Base-by-base conservation (phyloP, 495 filamentous ascomycete genomes). In the Cryomyces antarcticus region DNA sequence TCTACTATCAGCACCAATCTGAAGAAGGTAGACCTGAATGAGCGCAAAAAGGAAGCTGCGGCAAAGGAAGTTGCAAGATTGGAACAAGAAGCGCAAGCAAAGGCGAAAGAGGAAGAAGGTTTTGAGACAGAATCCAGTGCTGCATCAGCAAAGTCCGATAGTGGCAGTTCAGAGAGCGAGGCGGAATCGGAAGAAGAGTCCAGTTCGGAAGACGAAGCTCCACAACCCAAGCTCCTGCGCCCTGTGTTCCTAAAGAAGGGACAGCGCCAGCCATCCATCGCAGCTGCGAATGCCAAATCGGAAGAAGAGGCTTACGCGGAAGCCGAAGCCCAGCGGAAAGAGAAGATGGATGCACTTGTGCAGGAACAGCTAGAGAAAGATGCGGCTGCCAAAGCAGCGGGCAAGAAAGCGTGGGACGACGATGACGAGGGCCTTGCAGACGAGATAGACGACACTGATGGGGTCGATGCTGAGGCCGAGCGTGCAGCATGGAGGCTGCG, bases 191-290 rank as follows among this genome's bases (percentile, higher is more conserved):
- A 55, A 39, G 86, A 93, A 52, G 75, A 79, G 9, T 77, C 79
- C 0, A 72, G 50, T 28, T 51, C 46, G 24, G 53, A 57, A 24
- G 58, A 60, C 6, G 54, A 55, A 29, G 50, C 52, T 2, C 43
- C 51, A 12, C 50, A 75, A 38, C 70, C 74, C 41, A 62, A 86
- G 31, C 75, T 95, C 46, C 62, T 92, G 43, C 75, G 87, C 37
- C 89, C 89, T 7, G 93, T 82, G 17, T 96, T 99, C 58, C 78
- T 95, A 42, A 82, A 82, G 34, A 94, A 95, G 53, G 72, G 69
- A 41, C 70, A 83, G 47, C 75, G 89, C 38, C 53, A 50, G 29
- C 34, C 46, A 31, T 54, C 46, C 5, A 51, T 46, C 41, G 44
- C 45, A 46, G 44, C 43, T n/a, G 54, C 46, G 6, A 56, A 50